Base-by-base conservation (phyloP, 352 stramenopile genomes). In the Peronosclerospora sorghi region DNA sequence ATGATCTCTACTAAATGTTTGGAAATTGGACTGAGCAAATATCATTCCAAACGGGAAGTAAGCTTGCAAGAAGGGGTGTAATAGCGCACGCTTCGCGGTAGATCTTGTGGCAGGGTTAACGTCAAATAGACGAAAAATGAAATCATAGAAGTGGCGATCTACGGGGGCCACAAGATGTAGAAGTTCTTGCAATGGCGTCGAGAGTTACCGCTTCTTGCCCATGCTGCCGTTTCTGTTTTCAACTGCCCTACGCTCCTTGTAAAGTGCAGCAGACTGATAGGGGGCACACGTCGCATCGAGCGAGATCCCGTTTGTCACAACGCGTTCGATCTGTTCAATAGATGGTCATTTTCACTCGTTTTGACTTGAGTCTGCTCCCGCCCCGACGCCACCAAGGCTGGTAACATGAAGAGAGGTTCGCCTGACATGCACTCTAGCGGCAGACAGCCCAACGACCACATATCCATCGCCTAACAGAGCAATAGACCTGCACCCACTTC, bases 21-120 rank as follows among this genome's bases (percentile, higher is more conserved):
- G 27, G 36, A 9, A 21, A 32, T 35, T 51, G 12, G 41, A 41
- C 2, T 45, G 44, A 18, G 41, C 49, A 59, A 86, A 84, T 8
- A 86, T 48, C n/a, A 65, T 59, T 32, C 48, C 53, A 28, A 84
- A 86, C 7, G 76, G 76, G 41, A 86, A n/a, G n/a, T n/a, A n/a
- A n/a, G n/a, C n/a, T n/a, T n/a, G n/a, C n/a, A n/a, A n/a, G n/a
- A n/a, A n/a, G n/a, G n/a, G n/a, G n/a, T n/a, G n/a, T n/a, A n/a
- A n/a, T n/a, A n/a, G n/a, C n/a, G n/a, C n/a, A n/a, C n/a, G n/a
- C n/a, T n/a, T n/a, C n/a, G n/a, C n/a, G n/a, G n/a, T n/a, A n/a
- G n/a, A n/a, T n/a, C n/a, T n/a, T n/a, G n/a, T n/a, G n/a, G n/a
- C n/a, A n/a, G n/a, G n/a, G n/a, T n/a, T n/a, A n/a, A n/a, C n/a